Conservation (phyloP, 257 asterid species). For the Jacaranda copaia region DNA sequence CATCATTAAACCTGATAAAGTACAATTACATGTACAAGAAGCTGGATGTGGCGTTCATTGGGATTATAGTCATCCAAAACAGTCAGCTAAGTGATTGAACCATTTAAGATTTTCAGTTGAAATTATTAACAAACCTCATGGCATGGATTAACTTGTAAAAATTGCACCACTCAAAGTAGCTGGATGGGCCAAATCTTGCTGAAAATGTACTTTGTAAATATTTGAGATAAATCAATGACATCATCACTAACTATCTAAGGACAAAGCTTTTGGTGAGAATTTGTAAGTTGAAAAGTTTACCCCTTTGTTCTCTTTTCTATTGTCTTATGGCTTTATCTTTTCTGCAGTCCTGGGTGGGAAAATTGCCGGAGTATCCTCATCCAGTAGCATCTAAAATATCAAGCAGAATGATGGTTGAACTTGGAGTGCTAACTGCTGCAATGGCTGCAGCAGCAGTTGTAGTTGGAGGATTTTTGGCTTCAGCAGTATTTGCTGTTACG, state of each 20-base stretch:
- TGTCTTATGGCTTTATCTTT: slow-evolving; percentile 40
- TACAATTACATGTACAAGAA: slow-evolving; percentile 20
- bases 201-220: slow-evolving; percentile 21
- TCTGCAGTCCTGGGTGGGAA: slow-evolving; percentile 85
- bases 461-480: slow-evolving; percentile 89
- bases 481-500: slow-evolving; percentile 86
- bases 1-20: slow-evolving; percentile 17
- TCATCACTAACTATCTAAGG: neutral
- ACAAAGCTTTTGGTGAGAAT: neutral
- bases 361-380: slow-evolving; percentile 82
- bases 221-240: slow-evolving; percentile 18
- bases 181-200: slow-evolving; percentile 12
- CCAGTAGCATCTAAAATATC: slow-evolving; percentile 92
- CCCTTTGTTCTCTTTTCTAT: slow-evolving; percentile 29
- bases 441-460: slow-evolving; percentile 86
- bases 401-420: slow-evolving; percentile 90
- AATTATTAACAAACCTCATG: slow-evolving; percentile 24
- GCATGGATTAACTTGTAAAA: slow-evolving; percentile 11
- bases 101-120: neutral
- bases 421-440: slow-evolving; percentile 79
- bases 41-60: slow-evolving; percentile 30
- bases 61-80: slow-evolving; percentile 19
- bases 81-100: slow-evolving; percentile 3
- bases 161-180: slow-evolving; percentile 11
- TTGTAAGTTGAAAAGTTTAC: slow-evolving; percentile 31